Evolutionary conservation across 2,329 filamentous ascomycete genomes (phyloP).

Genomic region (Amauroascus verrucosus): DNA sequence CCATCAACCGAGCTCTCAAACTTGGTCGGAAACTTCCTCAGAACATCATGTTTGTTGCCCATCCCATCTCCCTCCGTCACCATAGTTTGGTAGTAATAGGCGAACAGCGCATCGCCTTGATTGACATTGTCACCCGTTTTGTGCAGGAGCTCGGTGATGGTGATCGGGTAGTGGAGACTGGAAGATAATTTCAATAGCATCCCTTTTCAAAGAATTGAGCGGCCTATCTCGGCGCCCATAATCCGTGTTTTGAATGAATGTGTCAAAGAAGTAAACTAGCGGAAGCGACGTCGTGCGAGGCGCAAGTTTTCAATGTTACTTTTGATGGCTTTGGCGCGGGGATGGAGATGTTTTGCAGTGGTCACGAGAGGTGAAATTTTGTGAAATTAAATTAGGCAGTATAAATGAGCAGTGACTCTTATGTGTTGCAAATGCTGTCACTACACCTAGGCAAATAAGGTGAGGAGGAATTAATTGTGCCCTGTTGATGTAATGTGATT

Average conservation of each 20-base stretch:
- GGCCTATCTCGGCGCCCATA: conserved; percentile 8
- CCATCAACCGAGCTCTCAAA: conserved; percentile 82
- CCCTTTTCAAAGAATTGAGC: conserved; percentile 15
- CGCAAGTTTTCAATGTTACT: background rate
- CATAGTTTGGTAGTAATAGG: conserved; percentile 75
- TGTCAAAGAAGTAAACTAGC: background rate
- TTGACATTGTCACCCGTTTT: conserved; percentile 62
- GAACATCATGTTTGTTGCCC: conserved; percentile 59
- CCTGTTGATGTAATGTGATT: background rate
- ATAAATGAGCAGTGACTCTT: background rate
- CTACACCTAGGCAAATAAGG: background rate
- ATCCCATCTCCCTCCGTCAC: conserved; percentile 59
- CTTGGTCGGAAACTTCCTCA: conserved; percentile 61
- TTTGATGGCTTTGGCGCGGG: background rate
- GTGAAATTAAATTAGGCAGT: background rate
- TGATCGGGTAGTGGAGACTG: conserved; percentile 82
- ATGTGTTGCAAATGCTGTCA: background rate
- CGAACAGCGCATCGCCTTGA: conserved; percentile 67
- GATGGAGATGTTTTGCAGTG: conserved; percentile 1
- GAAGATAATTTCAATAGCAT: conserved; percentile 42
- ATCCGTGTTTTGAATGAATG: background rate
- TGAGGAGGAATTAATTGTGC: background rate
- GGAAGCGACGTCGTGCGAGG: background rate
- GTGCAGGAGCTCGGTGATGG: conserved; percentile 74
- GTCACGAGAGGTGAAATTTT: background rate